These are phyloP conservation scores for Daucus carota DNA, from an alignment of 129 eudicot genomes.

Conservation along the genomic window DH1_v3.0 NC_030381.2:53163001-53163500, in stretches of 20 bases:
- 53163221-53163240: slow-evolving; percentile 89
- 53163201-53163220: slow-evolving; percentile 96
- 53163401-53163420: background rate
- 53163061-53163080: background rate
- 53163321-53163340: slow-evolving; percentile 89
- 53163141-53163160: slow-evolving; percentile 38
- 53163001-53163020: background rate
- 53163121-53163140: slow-evolving; percentile 35
- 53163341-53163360: slow-evolving; percentile 90
- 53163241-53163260: slow-evolving; percentile 53
- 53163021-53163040: background rate
- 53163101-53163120: slow-evolving; percentile 50
- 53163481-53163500: slow-evolving; percentile 66
- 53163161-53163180: slow-evolving; percentile 16
- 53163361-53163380: slow-evolving; percentile 14
- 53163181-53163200: slow-evolving; percentile 78
- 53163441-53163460: background rate
- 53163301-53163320: slow-evolving; percentile 90
- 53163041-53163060: no score
- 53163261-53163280: slow-evolving; percentile 92
- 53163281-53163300: slow-evolving; percentile 88
- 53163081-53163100: slow-evolving; percentile 35
- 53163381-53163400: background rate
- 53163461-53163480: background rate
- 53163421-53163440: background rate